Conservation (phyloP, 179 eudicot species). For the Sideroxylon spinosum region DNA sequence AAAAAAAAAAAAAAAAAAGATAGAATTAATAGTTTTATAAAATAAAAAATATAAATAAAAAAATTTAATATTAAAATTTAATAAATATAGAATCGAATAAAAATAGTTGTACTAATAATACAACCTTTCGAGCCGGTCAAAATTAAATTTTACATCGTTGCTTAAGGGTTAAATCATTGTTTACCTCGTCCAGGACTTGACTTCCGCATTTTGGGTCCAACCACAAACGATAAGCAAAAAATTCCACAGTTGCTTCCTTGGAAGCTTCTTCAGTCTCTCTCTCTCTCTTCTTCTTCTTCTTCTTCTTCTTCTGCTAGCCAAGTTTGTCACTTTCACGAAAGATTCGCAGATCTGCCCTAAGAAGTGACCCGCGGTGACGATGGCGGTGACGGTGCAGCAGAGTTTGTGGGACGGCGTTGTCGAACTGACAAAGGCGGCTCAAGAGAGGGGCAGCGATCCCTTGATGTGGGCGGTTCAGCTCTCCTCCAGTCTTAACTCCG, state of each 20-base stretch:
- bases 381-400: slow-evolving; percentile 24
- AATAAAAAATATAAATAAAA: no score
- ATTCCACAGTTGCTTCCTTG: no score
- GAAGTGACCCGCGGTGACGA: neutral
- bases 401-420: slow-evolving; percentile 45
- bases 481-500: slow-evolving; percentile 41
- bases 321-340: neutral
- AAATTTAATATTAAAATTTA: no score
- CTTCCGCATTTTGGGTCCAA: neutral
- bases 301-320: no score
- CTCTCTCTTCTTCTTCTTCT: neutral
- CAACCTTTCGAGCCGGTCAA: no score
- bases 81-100: no score
- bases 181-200: neutral
- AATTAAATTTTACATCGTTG: neutral
- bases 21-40: no score
- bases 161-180: neutral
- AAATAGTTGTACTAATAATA: no score
- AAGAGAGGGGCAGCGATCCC: slow-evolving; percentile 46
- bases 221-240: neutral
- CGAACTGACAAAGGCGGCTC: slow-evolving; percentile 52
- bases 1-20: no score
- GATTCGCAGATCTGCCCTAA: neutral
- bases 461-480: slow-evolving; percentile 62
- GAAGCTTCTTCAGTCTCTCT: neutral